Evolutionary conservation across 345 rosid species (phyloP), one percentile per base, ranked within the genome.

Genomic region (Citrus mangshanensis): DNA sequence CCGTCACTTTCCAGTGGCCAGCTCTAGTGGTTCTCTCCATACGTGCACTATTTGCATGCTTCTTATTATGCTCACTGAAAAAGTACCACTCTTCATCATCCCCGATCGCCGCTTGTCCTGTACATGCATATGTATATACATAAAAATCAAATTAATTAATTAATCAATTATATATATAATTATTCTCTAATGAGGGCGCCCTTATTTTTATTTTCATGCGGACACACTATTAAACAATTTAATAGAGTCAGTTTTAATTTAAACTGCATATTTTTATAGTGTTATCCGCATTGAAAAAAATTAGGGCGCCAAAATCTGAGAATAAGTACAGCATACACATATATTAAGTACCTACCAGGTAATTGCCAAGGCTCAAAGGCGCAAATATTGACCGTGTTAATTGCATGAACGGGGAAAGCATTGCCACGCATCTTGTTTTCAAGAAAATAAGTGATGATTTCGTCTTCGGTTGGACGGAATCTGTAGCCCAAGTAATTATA

Each of bases 1-100:
- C 93, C 0, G 89, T 85, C 28, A 79, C 18, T 82, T 85, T 88
- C 91, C 91, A 90, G 18, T 7, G 79, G 7, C 93, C 91, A n/a
- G 24, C 14, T 30, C 3, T 40, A 3, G 89, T 85, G 1, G 60
- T 79, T 73, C 93, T 82, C 60, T 83, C 79, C 4, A 51, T 34
- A 4, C 70, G 74, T 7, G 21, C 59, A 74, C 84, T 76, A 27
- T 84, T 82, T 30, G 4, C 6, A 4, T 74, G 30, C 14, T 77
- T 77, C 40, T 55, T 58, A 38, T 75, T 81, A 12, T 21, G 81
- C 0, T 40, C 78, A 12, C 61, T 64, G 68, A 85, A 90, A 70
- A 88, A 87, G 64, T 78, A 82, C 91, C 92, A 89, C 4, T 55
- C 81, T 3, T 24, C 81, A 68, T 86, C 89, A 0, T 62, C 32